A percentile compares a stretch with the other conserved stretches of the same genome.
Evolutionary conservation across 768 basidiomycete genomes (phyloP).

Genomic region (Kwoniella newhampshirensis): DNA sequence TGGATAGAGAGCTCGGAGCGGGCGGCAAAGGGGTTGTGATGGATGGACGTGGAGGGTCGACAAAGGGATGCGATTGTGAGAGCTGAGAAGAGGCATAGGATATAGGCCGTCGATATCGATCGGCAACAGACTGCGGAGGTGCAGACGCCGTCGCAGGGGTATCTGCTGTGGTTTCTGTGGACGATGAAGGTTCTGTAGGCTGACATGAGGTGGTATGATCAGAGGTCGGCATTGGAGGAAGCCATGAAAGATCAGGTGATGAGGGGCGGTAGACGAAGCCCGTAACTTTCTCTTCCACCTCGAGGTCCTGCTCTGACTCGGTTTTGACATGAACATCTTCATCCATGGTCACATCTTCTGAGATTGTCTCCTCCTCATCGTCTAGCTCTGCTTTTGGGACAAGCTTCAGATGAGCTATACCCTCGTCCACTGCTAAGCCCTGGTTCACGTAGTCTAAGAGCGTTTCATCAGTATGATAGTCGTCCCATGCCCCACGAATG

Average conservation of each 20-base stretch:
- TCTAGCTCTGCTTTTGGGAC: slow-evolving; percentile 14
- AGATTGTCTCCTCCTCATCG: background rate
- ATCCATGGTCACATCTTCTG: slow-evolving; percentile 3
- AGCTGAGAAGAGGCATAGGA: slow-evolving; percentile 33
- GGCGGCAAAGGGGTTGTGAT: slow-evolving; percentile 8
- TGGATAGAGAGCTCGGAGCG: slow-evolving; percentile 31
- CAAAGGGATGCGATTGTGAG: slow-evolving; percentile 22
- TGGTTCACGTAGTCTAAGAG: slow-evolving; percentile 28
- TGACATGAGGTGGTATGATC: background rate
- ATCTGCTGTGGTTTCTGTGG: background rate
- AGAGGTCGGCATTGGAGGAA: slow-evolving; percentile 32
- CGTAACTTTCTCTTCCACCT: background rate
- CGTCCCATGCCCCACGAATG: too few relatives aligned
- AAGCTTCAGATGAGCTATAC: slow-evolving; percentile 23
- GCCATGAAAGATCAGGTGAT: slow-evolving; percentile 29
- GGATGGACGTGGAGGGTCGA: slow-evolving; percentile 24
- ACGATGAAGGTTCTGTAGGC: background rate
- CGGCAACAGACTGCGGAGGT: slow-evolving; percentile 19
- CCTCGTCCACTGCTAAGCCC: slow-evolving; percentile 24
- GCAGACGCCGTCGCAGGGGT: background rate
- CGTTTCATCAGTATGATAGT: slow-evolving; percentile 1
- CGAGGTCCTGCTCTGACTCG: background rate
- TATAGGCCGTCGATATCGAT: slow-evolving; percentile 27
- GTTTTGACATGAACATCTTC: slow-evolving; percentile 5
- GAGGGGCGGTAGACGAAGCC: slow-evolving; percentile 5